Percentiles rank a stretch among this genome's conserved stretches.
These are phyloP conservation scores for Angomonas deanei DNA, from an alignment of 208 protist species.

Conservation along the genomic window DNA sequence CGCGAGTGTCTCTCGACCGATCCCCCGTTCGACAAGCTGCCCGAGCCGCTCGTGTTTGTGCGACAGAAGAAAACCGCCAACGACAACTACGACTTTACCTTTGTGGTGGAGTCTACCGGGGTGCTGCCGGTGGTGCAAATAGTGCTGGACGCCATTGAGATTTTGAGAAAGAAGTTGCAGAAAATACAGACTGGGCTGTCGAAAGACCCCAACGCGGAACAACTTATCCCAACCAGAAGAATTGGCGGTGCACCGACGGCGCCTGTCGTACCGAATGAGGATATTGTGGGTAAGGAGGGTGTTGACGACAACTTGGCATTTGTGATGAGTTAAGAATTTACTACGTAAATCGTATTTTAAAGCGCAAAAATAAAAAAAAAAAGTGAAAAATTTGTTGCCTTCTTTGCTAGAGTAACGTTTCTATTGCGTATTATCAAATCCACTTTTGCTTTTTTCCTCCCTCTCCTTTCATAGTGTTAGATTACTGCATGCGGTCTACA, in stretches of 20 bases:
- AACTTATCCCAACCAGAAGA: slow-evolving; percentile 49
- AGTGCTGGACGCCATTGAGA: slow-evolving; percentile 74
- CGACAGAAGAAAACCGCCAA: slow-evolving; percentile 56
- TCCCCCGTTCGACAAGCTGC: slow-evolving; percentile 62
- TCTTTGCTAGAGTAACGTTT: too few relatives aligned
- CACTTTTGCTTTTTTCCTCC: slow-evolving; percentile 1
- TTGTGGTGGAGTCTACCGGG: slow-evolving; percentile 90
- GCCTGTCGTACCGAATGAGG: slow-evolving; percentile 77
- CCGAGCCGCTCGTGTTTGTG: slow-evolving; percentile 85
- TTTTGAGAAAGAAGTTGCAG: slow-evolving; percentile 80
- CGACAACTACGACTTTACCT: slow-evolving; percentile 86
- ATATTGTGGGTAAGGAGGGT: slow-evolving; percentile 53
- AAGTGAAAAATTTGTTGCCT: not conserved
- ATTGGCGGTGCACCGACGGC: slow-evolving; percentile 85
- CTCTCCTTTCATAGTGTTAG: not conserved
- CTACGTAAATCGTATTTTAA: not conserved
- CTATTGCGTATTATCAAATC: not conserved
- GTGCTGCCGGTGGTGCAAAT: slow-evolving; percentile 84
- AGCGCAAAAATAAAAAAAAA: not conserved
- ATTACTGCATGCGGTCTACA: not conserved
- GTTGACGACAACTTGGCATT: slow-evolving; percentile 84
- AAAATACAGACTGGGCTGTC: slow-evolving; percentile 51
- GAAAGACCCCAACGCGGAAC: slow-evolving; percentile 62
- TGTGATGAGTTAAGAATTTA: slow-evolving; percentile 62
- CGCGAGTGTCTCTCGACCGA: slow-evolving; percentile 87